Evolutionary conservation across 2,329 filamentous ascomycete species (phyloP).

Genomic region (Trichophyton verrucosum): DNA sequence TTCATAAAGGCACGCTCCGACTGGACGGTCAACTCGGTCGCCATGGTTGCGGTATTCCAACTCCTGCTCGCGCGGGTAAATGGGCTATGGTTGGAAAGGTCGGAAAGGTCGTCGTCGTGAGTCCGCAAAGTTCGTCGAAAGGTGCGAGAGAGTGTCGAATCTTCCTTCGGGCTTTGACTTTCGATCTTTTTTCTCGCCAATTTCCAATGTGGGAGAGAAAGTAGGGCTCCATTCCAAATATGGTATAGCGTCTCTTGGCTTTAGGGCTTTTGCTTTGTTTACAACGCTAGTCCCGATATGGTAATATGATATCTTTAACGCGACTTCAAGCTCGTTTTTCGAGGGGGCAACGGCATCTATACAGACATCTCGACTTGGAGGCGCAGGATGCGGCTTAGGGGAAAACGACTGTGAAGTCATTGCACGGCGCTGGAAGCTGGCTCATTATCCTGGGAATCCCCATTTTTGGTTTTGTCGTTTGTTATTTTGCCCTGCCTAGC

Average conservation of each 20-base stretch:
- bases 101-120: conserved; percentile 10
- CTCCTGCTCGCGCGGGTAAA: conserved; percentile 19
- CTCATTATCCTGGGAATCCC: not conserved
- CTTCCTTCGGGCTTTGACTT: conserved; percentile 21
- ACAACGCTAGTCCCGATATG: conserved; percentile 23
- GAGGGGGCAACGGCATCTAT: not conserved
- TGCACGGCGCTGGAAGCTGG: not conserved
- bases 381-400: not conserved
- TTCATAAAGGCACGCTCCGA: conserved; percentile 99
- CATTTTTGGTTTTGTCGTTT: not conserved
- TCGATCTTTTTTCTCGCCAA: conserved; percentile 19
- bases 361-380: not conserved
- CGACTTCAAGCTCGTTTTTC: not conserved
- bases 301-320: conserved; percentile 7
- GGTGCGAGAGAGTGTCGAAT: not conserved
- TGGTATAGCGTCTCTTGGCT: conserved; percentile 26
- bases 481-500: not conserved
- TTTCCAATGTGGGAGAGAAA: conserved; percentile 24
- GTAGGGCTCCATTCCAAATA: conserved; percentile 11
- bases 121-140: conserved; percentile 22
- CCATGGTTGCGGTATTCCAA: conserved; percentile 57
- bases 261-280: conserved; percentile 36
- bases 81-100: conserved; percentile 17
- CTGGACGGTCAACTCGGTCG: conserved; percentile 98
- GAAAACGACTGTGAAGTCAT: not conserved